phyloP scores from a whole-genome alignment of 257 asterid genomes.

The Nicotiana knightiana region DNA sequence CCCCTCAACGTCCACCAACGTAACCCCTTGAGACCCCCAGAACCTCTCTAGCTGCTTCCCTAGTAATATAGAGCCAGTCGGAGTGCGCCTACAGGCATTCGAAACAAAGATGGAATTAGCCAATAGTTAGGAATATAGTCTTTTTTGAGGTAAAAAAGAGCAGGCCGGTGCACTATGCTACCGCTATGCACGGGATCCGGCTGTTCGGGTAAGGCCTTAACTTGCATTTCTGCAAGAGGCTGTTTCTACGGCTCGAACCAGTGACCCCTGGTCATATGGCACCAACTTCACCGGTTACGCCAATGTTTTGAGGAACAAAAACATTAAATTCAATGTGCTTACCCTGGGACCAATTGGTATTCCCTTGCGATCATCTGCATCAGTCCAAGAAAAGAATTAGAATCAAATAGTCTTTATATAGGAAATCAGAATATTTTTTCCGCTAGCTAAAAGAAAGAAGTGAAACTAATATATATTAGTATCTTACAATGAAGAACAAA shows the following conservation, averaged over 20 bases:
- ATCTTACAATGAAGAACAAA: slow-evolving; percentile 32
- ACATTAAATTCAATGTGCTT: slow-evolving; percentile 10
- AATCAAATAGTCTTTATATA: background rate
- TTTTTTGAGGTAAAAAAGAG: background rate
- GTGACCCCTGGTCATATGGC: too few relatives aligned
- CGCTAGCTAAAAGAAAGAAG: background rate
- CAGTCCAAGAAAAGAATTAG: background rate
- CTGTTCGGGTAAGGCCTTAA: too few relatives aligned
- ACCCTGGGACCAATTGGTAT: slow-evolving; percentile 89
- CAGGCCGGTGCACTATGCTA: too few relatives aligned
- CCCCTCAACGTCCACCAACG: too few relatives aligned
- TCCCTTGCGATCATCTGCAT: slow-evolving; percentile 57
- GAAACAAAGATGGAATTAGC: background rate
- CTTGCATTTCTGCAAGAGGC: too few relatives aligned
- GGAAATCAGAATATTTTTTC: background rate
- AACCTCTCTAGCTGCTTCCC: too few relatives aligned
- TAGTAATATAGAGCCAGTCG: slow-evolving; percentile 60
- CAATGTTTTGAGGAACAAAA: background rate
- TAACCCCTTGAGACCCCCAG: too few relatives aligned
- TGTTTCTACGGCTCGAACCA: too few relatives aligned
- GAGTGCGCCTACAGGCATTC: slow-evolving; percentile 53
- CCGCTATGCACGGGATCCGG: too few relatives aligned
- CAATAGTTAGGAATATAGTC: background rate
- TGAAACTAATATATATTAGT: too few relatives aligned
- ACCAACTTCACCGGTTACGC: too few relatives aligned